phyloP scores from a whole-genome alignment of 352 stramenopile genomes.

The Thalassiosira livingstoniorum region DNA sequence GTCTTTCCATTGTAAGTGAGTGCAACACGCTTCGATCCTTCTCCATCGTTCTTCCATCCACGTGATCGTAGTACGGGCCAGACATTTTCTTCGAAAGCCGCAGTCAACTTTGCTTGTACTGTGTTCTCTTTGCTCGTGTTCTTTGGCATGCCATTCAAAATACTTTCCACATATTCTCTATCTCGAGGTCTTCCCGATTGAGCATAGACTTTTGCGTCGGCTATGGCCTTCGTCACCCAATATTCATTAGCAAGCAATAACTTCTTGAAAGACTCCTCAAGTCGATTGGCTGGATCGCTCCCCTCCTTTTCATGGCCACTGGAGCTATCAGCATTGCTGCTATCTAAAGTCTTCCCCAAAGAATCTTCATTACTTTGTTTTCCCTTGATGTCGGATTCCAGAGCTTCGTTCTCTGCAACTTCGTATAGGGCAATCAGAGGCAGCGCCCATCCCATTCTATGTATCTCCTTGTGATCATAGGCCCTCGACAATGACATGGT shows the following conservation, averaged over 20 bases:
- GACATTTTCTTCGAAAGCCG: slow-evolving; percentile 62
- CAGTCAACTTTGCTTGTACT: slow-evolving; percentile 39
- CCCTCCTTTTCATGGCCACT: slow-evolving; percentile 10
- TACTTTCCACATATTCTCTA: slow-evolving; percentile 47
- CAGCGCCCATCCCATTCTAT: slow-evolving; percentile 80
- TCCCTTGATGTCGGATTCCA: neutral
- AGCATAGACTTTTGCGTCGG: slow-evolving; percentile 51
- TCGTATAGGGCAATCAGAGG: slow-evolving; percentile 71
- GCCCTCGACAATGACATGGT: slow-evolving; percentile 51
- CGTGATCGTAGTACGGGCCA: slow-evolving; percentile 75
- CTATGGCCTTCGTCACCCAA: slow-evolving; percentile 47
- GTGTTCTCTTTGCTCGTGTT: slow-evolving; percentile 36
- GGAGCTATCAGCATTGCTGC: neutral
- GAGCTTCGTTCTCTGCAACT: slow-evolving; percentile 66
- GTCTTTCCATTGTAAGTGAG: slow-evolving; percentile 46
- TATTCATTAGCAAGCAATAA: slow-evolving; percentile 54
- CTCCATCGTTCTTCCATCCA: slow-evolving; percentile 78
- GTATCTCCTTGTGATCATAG: slow-evolving; percentile 64
- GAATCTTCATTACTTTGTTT: neutral
- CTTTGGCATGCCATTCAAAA: slow-evolving; percentile 52
- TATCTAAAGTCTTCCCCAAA: neutral
- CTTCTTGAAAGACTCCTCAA: slow-evolving; percentile 56
- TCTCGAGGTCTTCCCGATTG: slow-evolving; percentile 45
- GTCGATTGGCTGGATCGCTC: slow-evolving; percentile 40
- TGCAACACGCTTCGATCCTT: slow-evolving; percentile 15